Evolutionary conservation across 2,329 filamentous ascomycete species (phyloP), one percentile per base, ranked within the genome.

Genomic region (Aspergillus fumigatiaffinis): DNA sequence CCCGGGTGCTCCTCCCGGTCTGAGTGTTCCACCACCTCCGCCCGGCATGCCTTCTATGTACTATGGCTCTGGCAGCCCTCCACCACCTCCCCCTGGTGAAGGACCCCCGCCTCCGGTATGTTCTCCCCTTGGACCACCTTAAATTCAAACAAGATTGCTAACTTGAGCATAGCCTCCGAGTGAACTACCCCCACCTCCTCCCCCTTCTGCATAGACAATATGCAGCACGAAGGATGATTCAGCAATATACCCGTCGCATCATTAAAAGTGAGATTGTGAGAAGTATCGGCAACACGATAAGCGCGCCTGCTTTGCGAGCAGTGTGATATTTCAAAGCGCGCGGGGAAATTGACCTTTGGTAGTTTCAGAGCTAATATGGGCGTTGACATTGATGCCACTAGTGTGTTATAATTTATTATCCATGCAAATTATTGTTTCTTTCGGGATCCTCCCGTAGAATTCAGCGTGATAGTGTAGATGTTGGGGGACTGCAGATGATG

Each of bases 121-220:
- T 66, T 55, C 41, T 50, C n/a, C 32, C 32, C 14, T 35, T 26
- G 44, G 5, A 29, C 20, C 8, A 21, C 42, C 29, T 28, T 23
- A 14, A 50, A 50, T 42, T 8, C 17, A 23, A 38, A 41, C 50
- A 52, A 23, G 55, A 28, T 50, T 56, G 55, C 66, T 69, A 64
- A 71, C 54, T 44, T 52, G n/a, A n/a, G 17, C 58, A 51, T 57
- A 76, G 63, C 76, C 77, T 44, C 79, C 80, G 17, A 82, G 82
- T 64, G 82, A 85, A 57, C 79, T 81, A 60, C 83, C 83, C 61
- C 86, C 86, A 23, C 86, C 88, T 25, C 86, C 85, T 41, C 83
- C 83, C 53, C 85, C 85, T 44, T 71, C 75, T n/a, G 68, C 70
- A 52, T 75, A 61, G 68, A 51, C 32, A 51, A 38, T 8, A 32